Conservation (phyloP, 495 filamentous ascomycete species). For the Glutinoglossum americanum region DNA sequence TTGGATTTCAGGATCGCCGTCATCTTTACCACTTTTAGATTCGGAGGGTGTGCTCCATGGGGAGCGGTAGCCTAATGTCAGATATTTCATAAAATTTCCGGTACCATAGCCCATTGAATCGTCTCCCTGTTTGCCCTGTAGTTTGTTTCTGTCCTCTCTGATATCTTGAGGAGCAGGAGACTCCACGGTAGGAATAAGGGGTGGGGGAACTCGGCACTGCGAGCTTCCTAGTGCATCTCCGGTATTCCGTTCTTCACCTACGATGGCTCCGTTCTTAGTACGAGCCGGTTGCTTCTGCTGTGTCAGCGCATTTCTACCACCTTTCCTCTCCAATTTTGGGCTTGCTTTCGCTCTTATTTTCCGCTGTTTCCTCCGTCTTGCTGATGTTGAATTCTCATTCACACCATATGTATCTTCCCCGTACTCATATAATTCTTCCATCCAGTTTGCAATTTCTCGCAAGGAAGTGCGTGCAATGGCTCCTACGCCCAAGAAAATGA, state of each 20-base stretch:
- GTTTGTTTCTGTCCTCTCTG: not conserved
- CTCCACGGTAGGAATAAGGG: conserved; percentile 16
- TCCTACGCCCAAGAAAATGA: conserved; percentile 62
- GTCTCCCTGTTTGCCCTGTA: not conserved
- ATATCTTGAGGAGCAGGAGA: conserved; percentile 3
- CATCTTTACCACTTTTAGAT: not conserved
- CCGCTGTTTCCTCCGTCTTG: conserved; percentile 7
- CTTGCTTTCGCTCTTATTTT: not conserved
- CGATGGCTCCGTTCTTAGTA: not conserved
- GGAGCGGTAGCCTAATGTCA: conserved; percentile 40
- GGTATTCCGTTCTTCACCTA: not conserved
- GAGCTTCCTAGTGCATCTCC: not conserved
- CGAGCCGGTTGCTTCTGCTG: not conserved
- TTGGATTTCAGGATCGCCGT: not conserved
- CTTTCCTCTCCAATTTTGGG: not conserved
- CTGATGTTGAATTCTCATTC: conserved; percentile 43
- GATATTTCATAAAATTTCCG: conserved; percentile 28
- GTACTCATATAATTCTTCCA: conserved; percentile 60
- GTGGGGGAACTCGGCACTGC: conserved; percentile 24
- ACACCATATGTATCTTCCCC: conserved; percentile 67
- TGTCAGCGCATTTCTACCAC: too few species aligned
- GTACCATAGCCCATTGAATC: not conserved
- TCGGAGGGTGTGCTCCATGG: conserved; percentile 24
- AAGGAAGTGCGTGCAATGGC: conserved; percentile 42
- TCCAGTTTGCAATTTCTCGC: conserved; percentile 51